Conservation (phyloP, 176 grass and related monocot genomes). For the Oryza glaberrima region DNA sequence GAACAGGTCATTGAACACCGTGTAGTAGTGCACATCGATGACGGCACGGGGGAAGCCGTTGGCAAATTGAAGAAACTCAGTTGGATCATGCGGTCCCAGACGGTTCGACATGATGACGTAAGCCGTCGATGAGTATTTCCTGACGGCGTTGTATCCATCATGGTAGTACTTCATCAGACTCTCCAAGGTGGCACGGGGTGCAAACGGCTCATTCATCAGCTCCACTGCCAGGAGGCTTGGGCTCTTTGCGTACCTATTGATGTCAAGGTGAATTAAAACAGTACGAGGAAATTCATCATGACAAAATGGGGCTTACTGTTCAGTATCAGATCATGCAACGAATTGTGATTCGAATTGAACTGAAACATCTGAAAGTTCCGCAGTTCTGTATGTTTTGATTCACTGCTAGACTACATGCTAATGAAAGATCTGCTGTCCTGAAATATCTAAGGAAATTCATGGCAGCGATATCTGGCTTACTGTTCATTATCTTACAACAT, state of each 20-base stretch:
- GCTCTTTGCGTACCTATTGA: conserved; percentile 53
- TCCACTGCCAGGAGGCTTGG: conserved; percentile 58
- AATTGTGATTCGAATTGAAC: neutral
- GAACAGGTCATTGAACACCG: conserved; percentile 43
- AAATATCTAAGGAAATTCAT: too few relatives aligned
- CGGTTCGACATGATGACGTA: conserved; percentile 84
- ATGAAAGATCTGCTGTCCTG: too few relatives aligned
- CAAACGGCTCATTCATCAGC: conserved; percentile 75
- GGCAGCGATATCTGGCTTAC: too few relatives aligned
- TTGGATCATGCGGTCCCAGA: conserved; percentile 5
- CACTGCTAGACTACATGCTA: too few relatives aligned
- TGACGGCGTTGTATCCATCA: conserved; percentile 59
- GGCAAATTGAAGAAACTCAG: conserved; percentile 53
- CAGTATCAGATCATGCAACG: too few relatives aligned
- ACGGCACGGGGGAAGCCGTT: conserved; percentile 9
- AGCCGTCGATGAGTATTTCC: conserved; percentile 45
- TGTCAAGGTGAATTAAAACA: neutral
- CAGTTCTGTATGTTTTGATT: too few relatives aligned
- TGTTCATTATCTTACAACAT: too few relatives aligned
- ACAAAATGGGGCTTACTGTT: neutral
- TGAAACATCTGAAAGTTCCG: neutral
- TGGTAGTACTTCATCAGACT: conserved; percentile 68
- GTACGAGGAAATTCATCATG: neutral
- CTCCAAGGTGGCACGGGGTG: conserved; percentile 39
- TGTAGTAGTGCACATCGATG: conserved; percentile 70